phyloP scores from a whole-genome alignment of 2,329 filamentous ascomycete genomes.

The Fusarium cyanostomum region DNA sequence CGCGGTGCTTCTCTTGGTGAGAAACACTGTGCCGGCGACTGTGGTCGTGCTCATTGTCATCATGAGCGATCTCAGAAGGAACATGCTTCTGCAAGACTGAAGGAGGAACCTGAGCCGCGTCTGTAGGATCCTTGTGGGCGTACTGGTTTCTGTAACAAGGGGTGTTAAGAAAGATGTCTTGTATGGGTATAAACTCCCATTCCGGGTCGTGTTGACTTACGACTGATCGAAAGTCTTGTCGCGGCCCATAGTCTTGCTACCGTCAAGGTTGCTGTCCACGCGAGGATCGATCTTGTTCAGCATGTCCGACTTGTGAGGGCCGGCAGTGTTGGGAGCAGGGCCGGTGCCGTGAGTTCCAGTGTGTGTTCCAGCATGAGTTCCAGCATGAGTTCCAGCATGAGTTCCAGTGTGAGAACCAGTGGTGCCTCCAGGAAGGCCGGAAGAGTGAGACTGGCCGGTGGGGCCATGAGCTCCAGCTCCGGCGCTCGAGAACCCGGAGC shows the following conservation, averaged over 20 bases:
- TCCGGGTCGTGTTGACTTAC: constrained; percentile 43
- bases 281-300: constrained; percentile 63
- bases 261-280: constrained; percentile 62
- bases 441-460: too few species aligned
- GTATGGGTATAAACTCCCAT: not conserved
- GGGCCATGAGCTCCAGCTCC: constrained; percentile 26
- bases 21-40: constrained; percentile 58
- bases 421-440: too few species aligned
- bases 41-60: constrained; percentile 54
- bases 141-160: constrained; percentile 23
- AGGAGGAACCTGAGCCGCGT: constrained; percentile 66
- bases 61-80: constrained; percentile 57
- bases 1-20: constrained; percentile 59
- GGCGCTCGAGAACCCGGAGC: constrained; percentile 26
- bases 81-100: constrained; percentile 60
- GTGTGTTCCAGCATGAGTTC: constrained; percentile 23
- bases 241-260: constrained; percentile 57
- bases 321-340: constrained; percentile 47
- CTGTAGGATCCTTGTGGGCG: constrained; percentile 57
- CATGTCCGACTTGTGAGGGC: constrained; percentile 58
- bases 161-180: constrained; percentile 25
- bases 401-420: constrained; percentile 23
- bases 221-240: constrained; percentile 58
- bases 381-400: constrained; percentile 12
- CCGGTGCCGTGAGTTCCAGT: constrained; percentile 48